Evolutionary conservation across 805 yeast species (phyloP), one percentile per base, ranked within the genome.

Genomic region (Wickerhamiella bombiphila): DNA sequence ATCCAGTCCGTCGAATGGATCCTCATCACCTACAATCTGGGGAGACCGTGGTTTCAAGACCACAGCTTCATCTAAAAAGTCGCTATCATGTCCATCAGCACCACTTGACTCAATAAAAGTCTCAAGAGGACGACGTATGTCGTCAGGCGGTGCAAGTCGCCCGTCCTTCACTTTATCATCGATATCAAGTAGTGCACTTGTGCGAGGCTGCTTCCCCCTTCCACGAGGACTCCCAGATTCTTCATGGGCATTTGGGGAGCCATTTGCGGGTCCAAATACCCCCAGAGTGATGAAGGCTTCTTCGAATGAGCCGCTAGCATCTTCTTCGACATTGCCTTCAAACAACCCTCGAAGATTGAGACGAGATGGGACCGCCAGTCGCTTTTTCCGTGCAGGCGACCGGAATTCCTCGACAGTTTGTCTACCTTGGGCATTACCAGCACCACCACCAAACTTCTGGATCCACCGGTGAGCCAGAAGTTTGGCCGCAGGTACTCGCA

Each of bases 391-490:
- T 2, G 36, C 39, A 3, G 42, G 51, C 13, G 51, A 50, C 38
- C 55, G 55, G 53, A 55, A 54, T 19, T 41, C 39, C 33, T 46
- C 46, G 18, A 57, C 57, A 0, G 57, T 48, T 19, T 47, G 46
- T 11, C 49, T 52, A 1, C 57, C 57, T n/a, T 50, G 53, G 7
- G 43, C 32, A 1, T 33, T 40, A 1, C 37, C 43, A 1, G 3
- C 20, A 15, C 19, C 40, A 38, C 37, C 26, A 36, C 43, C 35
- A 40, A 36, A 40, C n/a, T 47, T 49, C 8, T 42, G 38, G 32
- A 80, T 47, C 93, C 93, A 81, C 15, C 65, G 64, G 51, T 79
- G 86, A 21, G 63, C 53, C 18, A 71, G 54, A 19, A 83, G 60
- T 26, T 67, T 57, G 22, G 58, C 58, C 0, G 88, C 88, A 4